These are phyloP conservation scores for Coprinopsis marcescibilis DNA, from an alignment of 768 basidiomycete genomes.

Conservation along the genomic window DNA sequence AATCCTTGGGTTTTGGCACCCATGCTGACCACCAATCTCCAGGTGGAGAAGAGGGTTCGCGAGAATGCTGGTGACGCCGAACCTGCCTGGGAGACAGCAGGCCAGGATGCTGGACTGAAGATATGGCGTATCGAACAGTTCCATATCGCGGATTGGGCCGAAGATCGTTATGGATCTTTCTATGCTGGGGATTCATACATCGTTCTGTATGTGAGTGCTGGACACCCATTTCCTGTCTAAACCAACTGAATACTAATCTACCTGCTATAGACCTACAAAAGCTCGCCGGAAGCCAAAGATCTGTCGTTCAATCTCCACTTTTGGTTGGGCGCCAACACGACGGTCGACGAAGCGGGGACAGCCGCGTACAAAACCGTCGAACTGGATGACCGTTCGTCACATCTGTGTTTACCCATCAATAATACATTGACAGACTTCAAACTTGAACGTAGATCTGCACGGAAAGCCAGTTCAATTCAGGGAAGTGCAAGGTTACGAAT, in stretches of 20 bases:
- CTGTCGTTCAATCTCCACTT: constrained; percentile 59
- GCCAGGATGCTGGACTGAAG: constrained; percentile 36
- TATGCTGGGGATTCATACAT: constrained; percentile 66
- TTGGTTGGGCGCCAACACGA: constrained; percentile 56
- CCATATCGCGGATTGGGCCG: constrained; percentile 47
- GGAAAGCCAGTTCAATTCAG: constrained; percentile 56
- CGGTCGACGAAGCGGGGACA: constrained; percentile 56
- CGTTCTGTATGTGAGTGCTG: constrained; percentile 45
- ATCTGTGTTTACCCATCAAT: not conserved
- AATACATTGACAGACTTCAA: no score
- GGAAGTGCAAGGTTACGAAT: constrained; percentile 57
- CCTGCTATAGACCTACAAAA: constrained; percentile 49
- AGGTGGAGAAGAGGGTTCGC: constrained; percentile 55
- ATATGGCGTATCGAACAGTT: constrained; percentile 61
- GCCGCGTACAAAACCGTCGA: constrained; percentile 66
- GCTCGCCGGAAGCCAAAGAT: constrained; percentile 36
- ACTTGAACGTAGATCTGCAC: constrained; percentile 37
- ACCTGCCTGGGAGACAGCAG: constrained; percentile 45
- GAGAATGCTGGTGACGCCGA: constrained; percentile 48
- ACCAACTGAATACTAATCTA: not conserved
- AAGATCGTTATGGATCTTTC: constrained; percentile 46
- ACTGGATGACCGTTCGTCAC: constrained; percentile 51
- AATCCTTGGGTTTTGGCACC: not conserved
- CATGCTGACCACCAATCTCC: not conserved
- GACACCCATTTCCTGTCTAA: not conserved